Base-by-base conservation (phyloP, 2,329 filamentous ascomycete genomes). In the Aspergillus intermedius region DNA sequence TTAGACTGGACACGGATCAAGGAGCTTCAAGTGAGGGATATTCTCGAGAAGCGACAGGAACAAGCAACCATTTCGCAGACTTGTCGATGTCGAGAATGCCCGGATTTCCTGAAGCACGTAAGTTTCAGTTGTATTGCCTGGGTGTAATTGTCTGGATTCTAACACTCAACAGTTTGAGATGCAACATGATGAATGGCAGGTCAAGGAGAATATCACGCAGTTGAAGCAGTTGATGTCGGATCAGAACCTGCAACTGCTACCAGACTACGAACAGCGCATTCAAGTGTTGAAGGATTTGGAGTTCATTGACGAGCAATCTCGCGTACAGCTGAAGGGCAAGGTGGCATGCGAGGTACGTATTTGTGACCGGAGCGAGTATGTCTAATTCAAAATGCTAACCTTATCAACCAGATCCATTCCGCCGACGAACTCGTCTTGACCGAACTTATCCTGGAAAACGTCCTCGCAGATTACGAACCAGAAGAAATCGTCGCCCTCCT, bases 251-350 rank as follows among this genome's bases (percentile, higher is more conserved):
- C 91, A 96, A 63, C 80, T 98, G 4, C 80, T 98, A 8, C 93
- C 93, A 0, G 93, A 98, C 70, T 98, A 98, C 64, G 88, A 97
- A 64, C 93, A 97, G 71, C 86, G 93, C 44, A 88, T 97, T 34
- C 83, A 86, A 54, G 93, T 98, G 0, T 78, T 98, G 42, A 91
- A 88, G 65, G 91, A 97, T 57, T 80, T 98, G 6, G 86, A 83
- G 4, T 98, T 98, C 66, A 87, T 98, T 57, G 93, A 98, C 61
- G 83, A 87, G 3, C 83, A 86, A 41, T 85, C 84, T 4, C 84
- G 91, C 19, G 94, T 98, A 35, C 88, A 94, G 71, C 80, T 98
- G 54, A 98, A 98, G 72, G 93, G 93, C 69, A 97, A 97, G 69
- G 93, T 98, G 19, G 93, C 93, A 4, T 98, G 93, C 72, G 93